phyloP scores from a whole-genome alignment of 208 protist genomes.

The Naegleria gruberi region DNA sequence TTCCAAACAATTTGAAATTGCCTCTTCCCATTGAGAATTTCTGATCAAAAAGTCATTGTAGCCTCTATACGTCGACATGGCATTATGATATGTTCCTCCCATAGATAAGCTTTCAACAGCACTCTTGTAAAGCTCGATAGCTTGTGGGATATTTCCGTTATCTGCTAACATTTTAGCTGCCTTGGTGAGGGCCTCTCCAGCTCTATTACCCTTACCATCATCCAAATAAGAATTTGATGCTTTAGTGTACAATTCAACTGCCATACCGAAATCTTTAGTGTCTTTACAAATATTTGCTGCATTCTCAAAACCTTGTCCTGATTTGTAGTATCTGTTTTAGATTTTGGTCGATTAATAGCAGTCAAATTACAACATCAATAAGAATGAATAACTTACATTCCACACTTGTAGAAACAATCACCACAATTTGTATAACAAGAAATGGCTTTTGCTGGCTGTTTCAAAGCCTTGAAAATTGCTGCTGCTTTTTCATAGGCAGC shows the following conservation, averaged over 20 bases:
- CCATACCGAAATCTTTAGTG: neutral
- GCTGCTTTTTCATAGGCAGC: neutral
- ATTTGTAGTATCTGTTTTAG: neutral
- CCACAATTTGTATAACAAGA: neutral
- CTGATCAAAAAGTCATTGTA: neutral
- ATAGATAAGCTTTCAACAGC: neutral
- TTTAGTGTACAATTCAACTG: neutral
- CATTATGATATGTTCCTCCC: neutral
- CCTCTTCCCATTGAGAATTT: neutral
- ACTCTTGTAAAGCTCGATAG: neutral
- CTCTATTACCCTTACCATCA: constrained; percentile 11
- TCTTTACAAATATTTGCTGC: neutral
- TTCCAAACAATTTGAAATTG: neutral
- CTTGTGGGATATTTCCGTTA: neutral
- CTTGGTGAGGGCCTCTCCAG: neutral
- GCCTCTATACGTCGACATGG: neutral
- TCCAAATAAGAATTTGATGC: neutral
- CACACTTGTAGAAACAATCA: neutral
- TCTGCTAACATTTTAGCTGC: neutral
- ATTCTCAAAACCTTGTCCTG: neutral
- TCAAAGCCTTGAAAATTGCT: neutral
- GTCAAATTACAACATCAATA: too few species aligned
- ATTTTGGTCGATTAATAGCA: too few species aligned
- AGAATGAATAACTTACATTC: neutral
- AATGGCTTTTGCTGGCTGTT: neutral